A percentile compares a stretch with the other conserved stretches of the same genome.
Conservation (phyloP, 805 yeast genomes). For the Ascoidea tarda region DNA sequence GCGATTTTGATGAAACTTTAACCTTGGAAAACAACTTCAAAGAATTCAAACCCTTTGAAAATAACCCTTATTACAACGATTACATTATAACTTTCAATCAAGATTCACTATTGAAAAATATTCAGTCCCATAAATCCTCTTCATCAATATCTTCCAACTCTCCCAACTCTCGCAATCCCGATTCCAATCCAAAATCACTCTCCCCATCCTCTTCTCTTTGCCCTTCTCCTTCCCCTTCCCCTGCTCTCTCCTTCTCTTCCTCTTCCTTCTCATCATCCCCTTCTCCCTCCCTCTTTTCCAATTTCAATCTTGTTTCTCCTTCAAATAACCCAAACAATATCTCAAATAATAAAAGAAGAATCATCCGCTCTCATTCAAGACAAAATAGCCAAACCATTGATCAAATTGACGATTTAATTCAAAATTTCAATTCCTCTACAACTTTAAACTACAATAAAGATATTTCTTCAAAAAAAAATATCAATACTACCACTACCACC, state of each 20-base stretch:
- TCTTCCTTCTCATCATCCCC: background rate
- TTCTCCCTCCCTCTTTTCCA: background rate
- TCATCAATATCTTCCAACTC: background rate
- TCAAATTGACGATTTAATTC: conserved; percentile 69
- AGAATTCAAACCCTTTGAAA: background rate
- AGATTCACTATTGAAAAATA: no score
- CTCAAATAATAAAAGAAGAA: no score
- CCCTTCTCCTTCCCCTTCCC: no score
- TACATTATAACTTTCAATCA: background rate
- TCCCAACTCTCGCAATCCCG: background rate
- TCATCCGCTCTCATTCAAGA: no score
- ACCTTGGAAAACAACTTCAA: no score
- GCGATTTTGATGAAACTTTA: no score
- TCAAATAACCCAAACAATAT: no score
- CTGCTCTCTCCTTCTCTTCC: background rate
- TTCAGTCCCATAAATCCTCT: background rate
- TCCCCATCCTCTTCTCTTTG: no score
- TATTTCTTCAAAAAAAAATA: conserved; percentile 35
- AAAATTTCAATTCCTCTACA: conserved; percentile 71
- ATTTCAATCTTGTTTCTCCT: background rate
- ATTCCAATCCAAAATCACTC: background rate
- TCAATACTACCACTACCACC: conserved; percentile 15
- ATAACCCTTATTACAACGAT: background rate
- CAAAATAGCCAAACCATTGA: background rate
- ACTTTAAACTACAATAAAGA: conserved; percentile 85